These are phyloP conservation scores for Fusarium sp. DNA, from an alignment of 2,329 filamentous ascomycete species.

Conservation along the genomic window DNA sequence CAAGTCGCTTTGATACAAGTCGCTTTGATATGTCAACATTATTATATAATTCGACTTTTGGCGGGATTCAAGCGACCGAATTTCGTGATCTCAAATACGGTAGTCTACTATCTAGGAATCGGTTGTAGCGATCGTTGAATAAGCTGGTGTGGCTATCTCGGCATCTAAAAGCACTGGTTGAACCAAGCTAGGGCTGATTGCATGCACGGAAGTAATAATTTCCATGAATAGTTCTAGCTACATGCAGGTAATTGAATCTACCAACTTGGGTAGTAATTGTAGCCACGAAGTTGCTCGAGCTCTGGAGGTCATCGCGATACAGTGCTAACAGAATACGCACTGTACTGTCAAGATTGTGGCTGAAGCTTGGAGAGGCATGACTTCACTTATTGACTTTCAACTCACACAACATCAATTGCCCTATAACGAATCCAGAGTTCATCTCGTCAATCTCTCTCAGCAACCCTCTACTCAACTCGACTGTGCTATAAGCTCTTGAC, in stretches of 20 bases:
- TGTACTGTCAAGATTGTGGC: slow-evolving; percentile 18
- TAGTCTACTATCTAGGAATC: too few relatives aligned
- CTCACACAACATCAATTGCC: slow-evolving; percentile 15
- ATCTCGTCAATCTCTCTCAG: background rate
- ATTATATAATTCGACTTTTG: background rate
- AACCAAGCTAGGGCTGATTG: background rate
- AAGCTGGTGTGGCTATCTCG: background rate
- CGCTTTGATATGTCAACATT: background rate
- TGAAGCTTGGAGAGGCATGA: slow-evolving; percentile 4
- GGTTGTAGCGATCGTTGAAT: background rate
- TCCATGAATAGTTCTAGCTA: too few relatives aligned
- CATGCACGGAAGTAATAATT: background rate
- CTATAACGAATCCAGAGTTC: background rate
- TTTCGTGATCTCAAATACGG: background rate
- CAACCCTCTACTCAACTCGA: background rate
- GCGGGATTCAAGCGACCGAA: background rate
- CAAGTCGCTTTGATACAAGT: background rate
- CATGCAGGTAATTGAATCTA: too few relatives aligned
- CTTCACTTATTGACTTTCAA: slow-evolving; percentile 2
- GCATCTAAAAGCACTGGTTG: background rate
- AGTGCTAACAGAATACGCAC: fast-evolving
- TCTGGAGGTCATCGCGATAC: background rate
- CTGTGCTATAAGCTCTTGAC: background rate
- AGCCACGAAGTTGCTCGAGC: too few relatives aligned
- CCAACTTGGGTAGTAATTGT: too few relatives aligned